Conservation (phyloP, 1,284 basidiomycete genomes). For the Athelia psychrophila region DNA sequence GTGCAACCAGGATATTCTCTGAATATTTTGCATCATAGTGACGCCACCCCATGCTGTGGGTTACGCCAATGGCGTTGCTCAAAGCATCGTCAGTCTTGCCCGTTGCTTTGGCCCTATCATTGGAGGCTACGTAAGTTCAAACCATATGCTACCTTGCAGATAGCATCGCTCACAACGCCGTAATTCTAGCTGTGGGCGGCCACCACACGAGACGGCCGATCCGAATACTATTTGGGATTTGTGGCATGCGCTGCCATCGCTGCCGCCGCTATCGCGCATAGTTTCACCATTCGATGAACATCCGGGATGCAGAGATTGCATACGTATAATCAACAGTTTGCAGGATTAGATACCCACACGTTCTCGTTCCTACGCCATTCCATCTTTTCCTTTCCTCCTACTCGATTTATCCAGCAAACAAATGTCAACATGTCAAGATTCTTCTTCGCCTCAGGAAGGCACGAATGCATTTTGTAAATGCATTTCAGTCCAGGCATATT, state of each 20-base stretch:
- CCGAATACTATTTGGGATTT: conserved; percentile 74
- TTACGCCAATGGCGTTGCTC: conserved; percentile 77
- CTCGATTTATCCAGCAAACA: too few species aligned
- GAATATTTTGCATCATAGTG: conserved; percentile 43
- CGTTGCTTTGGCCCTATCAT: conserved; percentile 75
- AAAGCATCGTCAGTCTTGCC: conserved; percentile 81
- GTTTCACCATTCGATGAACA: conserved; percentile 66
- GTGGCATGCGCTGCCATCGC: conserved; percentile 63
- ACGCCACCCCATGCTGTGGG: conserved; percentile 78
- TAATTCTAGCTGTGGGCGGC: conserved; percentile 64
- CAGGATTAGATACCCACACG: too few species aligned
- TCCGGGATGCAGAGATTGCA: too few species aligned
- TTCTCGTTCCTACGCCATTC: too few species aligned
- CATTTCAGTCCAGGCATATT: too few species aligned
- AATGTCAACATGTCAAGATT: too few species aligned
- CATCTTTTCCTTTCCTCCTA: too few species aligned
- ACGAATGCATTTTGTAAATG: too few species aligned
- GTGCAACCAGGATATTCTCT: conserved; percentile 3
- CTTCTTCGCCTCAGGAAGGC: too few species aligned
- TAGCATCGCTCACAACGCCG: neutral
- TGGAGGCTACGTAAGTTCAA: conserved; percentile 67
- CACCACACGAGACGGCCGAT: conserved; percentile 64
- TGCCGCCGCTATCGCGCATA: conserved; percentile 61
- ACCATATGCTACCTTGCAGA: neutral
- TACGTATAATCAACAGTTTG: too few species aligned